Percentiles rank a stretch among this genome's conserved stretches.
Evolutionary conservation across 2,329 filamentous ascomycete genomes (phyloP).

Genomic region (Fusarium pseudograminearum): DNA sequence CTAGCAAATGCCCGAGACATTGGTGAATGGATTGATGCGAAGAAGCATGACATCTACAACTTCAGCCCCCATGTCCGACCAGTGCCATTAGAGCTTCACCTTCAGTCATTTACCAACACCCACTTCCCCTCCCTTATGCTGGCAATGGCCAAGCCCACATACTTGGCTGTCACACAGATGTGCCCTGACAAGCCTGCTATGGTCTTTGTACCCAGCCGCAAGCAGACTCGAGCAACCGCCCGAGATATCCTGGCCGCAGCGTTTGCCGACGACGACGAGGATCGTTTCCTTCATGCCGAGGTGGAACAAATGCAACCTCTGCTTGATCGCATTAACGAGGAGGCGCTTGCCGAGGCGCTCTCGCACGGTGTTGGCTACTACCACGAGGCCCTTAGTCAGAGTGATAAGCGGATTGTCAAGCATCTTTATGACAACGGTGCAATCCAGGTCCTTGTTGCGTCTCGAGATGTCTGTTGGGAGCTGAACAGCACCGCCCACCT

Average conservation of each 20-base stretch:
- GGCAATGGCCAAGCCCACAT: constrained; percentile 96
- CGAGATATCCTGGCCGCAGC: constrained; percentile 90
- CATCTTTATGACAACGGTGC: constrained; percentile 91
- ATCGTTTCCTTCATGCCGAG: constrained; percentile 90
- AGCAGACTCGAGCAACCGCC: constrained; percentile 89
- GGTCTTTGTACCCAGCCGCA: constrained; percentile 91
- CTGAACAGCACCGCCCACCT: constrained; percentile 88
- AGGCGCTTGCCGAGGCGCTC: constrained; percentile 86
- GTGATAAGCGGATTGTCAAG: constrained; percentile 93
- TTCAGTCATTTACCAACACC: constrained; percentile 94
- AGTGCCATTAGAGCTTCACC: constrained; percentile 90
- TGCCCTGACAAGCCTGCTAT: constrained; percentile 91
- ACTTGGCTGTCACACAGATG: constrained; percentile 87
- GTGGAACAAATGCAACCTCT: constrained; percentile 84
- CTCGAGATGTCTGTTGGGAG: constrained; percentile 95
- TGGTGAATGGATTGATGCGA: constrained; percentile 97
- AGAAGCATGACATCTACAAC: constrained; percentile 98
- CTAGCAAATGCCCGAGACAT: constrained; percentile 93
- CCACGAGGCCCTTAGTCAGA: constrained; percentile 89
- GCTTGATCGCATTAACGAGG: constrained; percentile 85
- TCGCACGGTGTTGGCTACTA: constrained; percentile 97
- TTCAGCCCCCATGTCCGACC: constrained; percentile 94
- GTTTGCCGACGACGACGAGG: constrained; percentile 88
- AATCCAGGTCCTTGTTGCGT: constrained; percentile 82
- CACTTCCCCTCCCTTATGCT: constrained; percentile 99